phyloP scores from a whole-genome alignment of 164 flowering plant genomes.

The Piper longum region DNA sequence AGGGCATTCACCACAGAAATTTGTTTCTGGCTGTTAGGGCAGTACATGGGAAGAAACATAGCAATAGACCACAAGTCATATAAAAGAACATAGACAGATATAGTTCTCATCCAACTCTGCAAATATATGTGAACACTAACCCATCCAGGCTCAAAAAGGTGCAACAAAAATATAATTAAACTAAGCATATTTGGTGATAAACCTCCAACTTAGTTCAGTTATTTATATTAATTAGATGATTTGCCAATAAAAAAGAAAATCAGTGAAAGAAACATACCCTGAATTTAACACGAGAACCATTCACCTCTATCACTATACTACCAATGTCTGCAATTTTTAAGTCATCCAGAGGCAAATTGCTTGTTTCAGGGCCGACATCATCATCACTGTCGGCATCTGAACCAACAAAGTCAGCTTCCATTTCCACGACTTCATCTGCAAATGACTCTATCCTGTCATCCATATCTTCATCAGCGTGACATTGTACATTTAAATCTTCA shows the following conservation, averaged over 20 bases:
- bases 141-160: background rate
- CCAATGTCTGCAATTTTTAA: conserved; percentile 26
- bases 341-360: conserved; percentile 10
- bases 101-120: background rate
- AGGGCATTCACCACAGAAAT: too few relatives aligned
- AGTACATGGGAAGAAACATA: too few relatives aligned
- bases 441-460: conserved; percentile 30
- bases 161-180: background rate
- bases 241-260: background rate
- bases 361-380: conserved; percentile 29
- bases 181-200: background rate
- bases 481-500: conserved; percentile 19
- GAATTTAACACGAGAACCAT: conserved; percentile 36
- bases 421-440: conserved; percentile 38
- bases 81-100: background rate
- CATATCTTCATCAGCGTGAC: conserved; percentile 15
- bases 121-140: background rate
- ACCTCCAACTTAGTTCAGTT: background rate
- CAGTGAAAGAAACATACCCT: conserved; percentile 28
- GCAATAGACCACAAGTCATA: background rate
- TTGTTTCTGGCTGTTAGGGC: too few relatives aligned
- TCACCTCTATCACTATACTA: conserved; percentile 36
- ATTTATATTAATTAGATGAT: background rate
- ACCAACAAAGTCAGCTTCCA: conserved; percentile 35
- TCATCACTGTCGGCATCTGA: conserved; percentile 29